These are phyloP conservation scores for Iris macrosiphon DNA, from an alignment of 106 monocot species.

Conservation along the genomic window DNA sequence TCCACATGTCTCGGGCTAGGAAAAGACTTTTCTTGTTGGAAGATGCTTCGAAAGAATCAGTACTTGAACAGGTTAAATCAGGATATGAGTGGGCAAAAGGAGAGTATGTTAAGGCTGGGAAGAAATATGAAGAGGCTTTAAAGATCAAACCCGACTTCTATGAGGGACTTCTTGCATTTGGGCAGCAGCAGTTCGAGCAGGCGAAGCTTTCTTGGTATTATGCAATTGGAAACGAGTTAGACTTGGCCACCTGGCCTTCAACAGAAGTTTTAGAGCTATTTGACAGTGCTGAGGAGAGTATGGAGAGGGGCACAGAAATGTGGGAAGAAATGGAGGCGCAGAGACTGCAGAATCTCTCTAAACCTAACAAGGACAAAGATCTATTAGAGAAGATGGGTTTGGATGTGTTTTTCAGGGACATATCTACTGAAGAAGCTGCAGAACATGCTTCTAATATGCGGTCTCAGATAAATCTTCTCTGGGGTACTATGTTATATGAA, in stretches of 20 bases:
- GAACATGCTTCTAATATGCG: conserved; percentile 65
- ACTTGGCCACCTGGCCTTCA: conserved; percentile 45
- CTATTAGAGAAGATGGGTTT: conserved; percentile 61
- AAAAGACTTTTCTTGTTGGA: conserved; percentile 54
- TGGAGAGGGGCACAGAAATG: conserved; percentile 79
- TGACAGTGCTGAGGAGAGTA: conserved; percentile 72
- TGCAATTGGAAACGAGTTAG: conserved; percentile 42
- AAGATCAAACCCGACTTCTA: conserved; percentile 81
- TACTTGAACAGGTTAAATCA: conserved; percentile 41
- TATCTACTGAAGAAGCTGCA: conserved; percentile 65
- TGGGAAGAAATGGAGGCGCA: conserved; percentile 71
- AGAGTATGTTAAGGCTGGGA: conserved; percentile 70
- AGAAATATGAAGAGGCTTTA: conserved; percentile 70
- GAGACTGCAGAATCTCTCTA: conserved; percentile 38
- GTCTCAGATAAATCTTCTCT: conserved; percentile 69
- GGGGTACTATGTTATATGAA: conserved; percentile 89
- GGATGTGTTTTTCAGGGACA: conserved; percentile 33
- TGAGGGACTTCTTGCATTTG: conserved; percentile 78
- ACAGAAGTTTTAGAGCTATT: conserved; percentile 56
- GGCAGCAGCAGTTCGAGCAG: conserved; percentile 73
- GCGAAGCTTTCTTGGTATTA: conserved; percentile 87
- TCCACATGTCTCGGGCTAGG: conserved; percentile 91
- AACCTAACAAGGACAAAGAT: conserved; percentile 46
- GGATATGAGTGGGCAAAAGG: conserved; percentile 64
- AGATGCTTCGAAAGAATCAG: conserved; percentile 38